Conservation (phyloP, 768 basidiomycete species). For the Hirschioporus abietinus region DNA sequence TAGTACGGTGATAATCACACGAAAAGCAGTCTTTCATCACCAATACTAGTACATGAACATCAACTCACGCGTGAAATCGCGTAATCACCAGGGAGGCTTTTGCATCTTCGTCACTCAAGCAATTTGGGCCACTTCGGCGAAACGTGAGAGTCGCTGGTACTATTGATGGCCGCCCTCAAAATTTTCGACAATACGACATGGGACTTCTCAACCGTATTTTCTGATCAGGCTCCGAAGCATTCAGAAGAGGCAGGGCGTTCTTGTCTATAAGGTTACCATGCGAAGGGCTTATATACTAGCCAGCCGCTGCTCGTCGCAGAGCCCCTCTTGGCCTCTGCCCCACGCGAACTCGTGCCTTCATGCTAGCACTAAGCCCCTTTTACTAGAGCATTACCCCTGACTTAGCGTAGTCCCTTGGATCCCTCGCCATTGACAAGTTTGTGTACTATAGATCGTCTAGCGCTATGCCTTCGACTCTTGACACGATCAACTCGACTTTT, state of each 20-base stretch:
- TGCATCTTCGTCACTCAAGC: background rate
- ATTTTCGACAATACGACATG: background rate
- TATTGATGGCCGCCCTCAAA: background rate
- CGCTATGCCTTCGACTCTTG: background rate
- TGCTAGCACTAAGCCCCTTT: background rate
- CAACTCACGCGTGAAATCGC: background rate
- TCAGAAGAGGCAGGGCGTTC: slow-evolving; percentile 1
- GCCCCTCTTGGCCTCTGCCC: background rate
- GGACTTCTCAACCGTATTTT: background rate
- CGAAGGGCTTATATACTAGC: background rate
- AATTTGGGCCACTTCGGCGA: background rate
- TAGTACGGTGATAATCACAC: background rate
- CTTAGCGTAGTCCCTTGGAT: background rate
- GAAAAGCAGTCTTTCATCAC: background rate
- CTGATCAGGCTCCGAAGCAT: background rate
- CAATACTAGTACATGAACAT: background rate
- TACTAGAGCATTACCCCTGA: background rate
- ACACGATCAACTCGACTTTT: slow-evolving; percentile 24
- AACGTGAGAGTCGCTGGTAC: background rate
- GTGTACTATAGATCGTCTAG: background rate
- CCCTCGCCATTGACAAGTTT: background rate
- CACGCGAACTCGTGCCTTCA: background rate
- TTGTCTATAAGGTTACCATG: background rate
- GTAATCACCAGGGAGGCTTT: background rate
- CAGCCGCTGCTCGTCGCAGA: background rate